These are phyloP conservation scores for Pestalotiopsis fici DNA, from an alignment of 2,329 filamentous ascomycete species.

Conservation along the genomic window DNA sequence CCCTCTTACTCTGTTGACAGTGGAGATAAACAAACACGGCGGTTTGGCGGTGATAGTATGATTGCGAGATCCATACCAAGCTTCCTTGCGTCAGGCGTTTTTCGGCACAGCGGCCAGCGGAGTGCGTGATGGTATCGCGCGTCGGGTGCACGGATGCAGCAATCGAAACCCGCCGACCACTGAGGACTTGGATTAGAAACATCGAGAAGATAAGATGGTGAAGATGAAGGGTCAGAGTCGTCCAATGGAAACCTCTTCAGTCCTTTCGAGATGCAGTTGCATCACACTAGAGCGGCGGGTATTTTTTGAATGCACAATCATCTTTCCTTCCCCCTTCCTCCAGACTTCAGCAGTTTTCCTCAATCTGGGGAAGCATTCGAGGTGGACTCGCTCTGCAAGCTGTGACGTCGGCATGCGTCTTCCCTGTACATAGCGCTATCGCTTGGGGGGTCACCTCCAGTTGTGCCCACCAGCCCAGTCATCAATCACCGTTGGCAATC, in stretches of 20 bases:
- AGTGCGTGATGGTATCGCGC: not conserved
- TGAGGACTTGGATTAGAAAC: not conserved
- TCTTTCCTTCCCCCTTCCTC: not conserved
- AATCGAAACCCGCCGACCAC: not conserved
- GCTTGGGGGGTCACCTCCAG: not conserved
- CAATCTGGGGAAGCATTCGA: not conserved
- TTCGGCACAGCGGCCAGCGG: not conserved
- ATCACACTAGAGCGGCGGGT: not conserved
- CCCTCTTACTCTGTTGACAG: too few relatives aligned
- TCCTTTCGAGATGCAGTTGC: not conserved
- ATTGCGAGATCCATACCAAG: not conserved
- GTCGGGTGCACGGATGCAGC: not conserved
- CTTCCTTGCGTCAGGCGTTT: not conserved
- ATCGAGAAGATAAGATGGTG: not conserved
- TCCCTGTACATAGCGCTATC: not conserved
- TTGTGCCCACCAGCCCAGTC: not conserved
- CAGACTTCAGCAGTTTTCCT: not conserved
- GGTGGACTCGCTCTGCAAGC: not conserved
- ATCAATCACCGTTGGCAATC: not conserved
- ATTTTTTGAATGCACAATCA: not conserved
- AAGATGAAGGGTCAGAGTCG: not conserved
- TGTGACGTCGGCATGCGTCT: not conserved
- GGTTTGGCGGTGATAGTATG: not conserved
- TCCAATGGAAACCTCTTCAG: not conserved
- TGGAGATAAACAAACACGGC: not conserved